Evolutionary conservation across 1,284 basidiomycete genomes (phyloP), one percentile per base, ranked within the genome.

Genomic region (Ganoderma boninense): DNA sequence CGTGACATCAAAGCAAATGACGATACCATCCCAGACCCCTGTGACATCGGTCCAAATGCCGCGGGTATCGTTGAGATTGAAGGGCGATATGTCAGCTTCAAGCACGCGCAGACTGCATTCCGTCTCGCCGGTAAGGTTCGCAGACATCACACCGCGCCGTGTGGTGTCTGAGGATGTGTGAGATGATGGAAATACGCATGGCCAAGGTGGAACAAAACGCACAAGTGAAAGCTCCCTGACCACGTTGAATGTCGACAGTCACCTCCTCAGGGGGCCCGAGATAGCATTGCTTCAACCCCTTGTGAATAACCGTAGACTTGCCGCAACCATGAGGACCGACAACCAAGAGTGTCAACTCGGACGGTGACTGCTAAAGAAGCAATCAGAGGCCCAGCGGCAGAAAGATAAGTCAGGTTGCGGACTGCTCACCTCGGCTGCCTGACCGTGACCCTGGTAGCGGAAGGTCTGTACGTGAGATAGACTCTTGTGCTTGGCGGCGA

Each of bases 1-100:
- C 0, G 89, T 87, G 18, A 89, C 86, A 79, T 95, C 92, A 79
- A 94, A 95, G 75, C 93, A 95, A 59, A 95, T 85, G 56, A 94
- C 84, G 29, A 91, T 84, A 8, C 90, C 93, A 76, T 94, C 88
- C 66, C 93, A 83, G n/a, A 81, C 80, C 29, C 90, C 89, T 18
- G 88, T 84, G 10, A 83, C 84, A 61, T 86, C 83, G 40, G 84
- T 79, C 81, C 82, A 84, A 57, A 77, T 73, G 3, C 75, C 62
- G 56, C 74, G 64, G n/a, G 73, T 62, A 64, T 71, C 72, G 52
- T 71, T 70, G 65, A 75, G 57, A 65, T 79, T 76, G 57, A 83
- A 76, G 20, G 77, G 65, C 18, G 79, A 72, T 49, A 77, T 77
- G 72, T 90, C 87, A 26, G 90, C 84, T 77, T 92, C 90, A 62